Evolutionary conservation across 2,329 filamentous ascomycete genomes (phyloP), one percentile per base, ranked within the genome.

Genomic region (Phoma herbarum): DNA sequence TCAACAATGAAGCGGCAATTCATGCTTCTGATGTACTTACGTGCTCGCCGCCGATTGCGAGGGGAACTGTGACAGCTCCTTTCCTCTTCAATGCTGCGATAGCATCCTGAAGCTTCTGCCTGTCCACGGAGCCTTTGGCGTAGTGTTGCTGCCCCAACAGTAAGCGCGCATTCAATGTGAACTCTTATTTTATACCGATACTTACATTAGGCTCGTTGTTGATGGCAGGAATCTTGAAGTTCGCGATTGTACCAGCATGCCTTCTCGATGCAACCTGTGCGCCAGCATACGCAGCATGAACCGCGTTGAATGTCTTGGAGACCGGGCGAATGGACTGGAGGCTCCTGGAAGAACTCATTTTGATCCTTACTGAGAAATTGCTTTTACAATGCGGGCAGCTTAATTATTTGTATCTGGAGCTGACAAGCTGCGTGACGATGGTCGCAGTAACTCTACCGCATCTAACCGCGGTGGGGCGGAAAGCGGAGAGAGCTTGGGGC

Each of bases 191-290:
- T n/a, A 25, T 22, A 35, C 28, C 20, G 6, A 2, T 35, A 53
- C 91, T 78, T 79, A 97, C 93, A 77, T 97, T 99, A n/a, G 92
- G 92, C 82, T 99, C 95, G 76, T 99, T 99, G 75, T 86, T 83
- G 69, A 97, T 87, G 63, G 88, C 88, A 48, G 95, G 95, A 50
- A 93, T 86, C 82, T 92, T 94, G 85, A 97, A 98, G 61, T 87
- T 85, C 48, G 93, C 93, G 64, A 96, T 83, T 8, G 88, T 90
- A 57, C 88, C 79, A 62, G 75, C 69, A 53, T 70, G 67, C 65
- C 75, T 64, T 63, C 67, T 70, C 33, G 71, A 67, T 33, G 66
- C 65, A 28, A 66, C 53, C 50, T 66, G 67, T 41, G 66, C 64
- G 50, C 69, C 64, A 55, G 68, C 64, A 58, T 58, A 65, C 37